Evolutionary conservation across 192 early-diverging fungal species (phyloP).

Genomic region (Rhizophagus prolifer): DNA sequence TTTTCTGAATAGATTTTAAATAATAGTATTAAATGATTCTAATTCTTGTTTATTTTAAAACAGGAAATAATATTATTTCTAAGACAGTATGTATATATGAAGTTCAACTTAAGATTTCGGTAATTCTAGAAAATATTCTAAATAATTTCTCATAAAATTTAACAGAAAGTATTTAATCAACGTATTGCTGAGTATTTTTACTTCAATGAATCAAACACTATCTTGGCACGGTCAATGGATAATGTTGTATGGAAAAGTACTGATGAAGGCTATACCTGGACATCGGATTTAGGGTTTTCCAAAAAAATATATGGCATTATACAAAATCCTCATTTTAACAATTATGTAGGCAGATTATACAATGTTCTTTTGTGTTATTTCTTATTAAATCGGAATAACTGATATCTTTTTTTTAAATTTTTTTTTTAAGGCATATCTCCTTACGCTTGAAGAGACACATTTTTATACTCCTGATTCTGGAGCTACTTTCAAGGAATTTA

Average conservation of each 20-base stretch:
- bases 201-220: slow-evolving; percentile 40
- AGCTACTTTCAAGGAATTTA: slow-evolving; percentile 53
- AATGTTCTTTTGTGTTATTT: background rate
- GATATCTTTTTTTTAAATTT: slow-evolving; percentile 2
- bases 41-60: background rate
- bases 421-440: slow-evolving; percentile 53
- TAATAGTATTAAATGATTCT: background rate
- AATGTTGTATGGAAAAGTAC: slow-evolving; percentile 54
- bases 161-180: slow-evolving; percentile 29
- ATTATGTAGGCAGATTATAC: slow-evolving; percentile 30
- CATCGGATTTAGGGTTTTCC: background rate
- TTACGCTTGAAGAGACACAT: slow-evolving; percentile 48
- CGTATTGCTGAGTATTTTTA: slow-evolving; percentile 43
- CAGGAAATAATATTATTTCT: background rate
- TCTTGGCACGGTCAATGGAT: slow-evolving; percentile 53
- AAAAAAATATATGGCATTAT: slow-evolving; percentile 49
- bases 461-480: slow-evolving; percentile 64
- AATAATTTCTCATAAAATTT: background rate
- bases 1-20: background rate
- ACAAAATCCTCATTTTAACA: slow-evolving; percentile 61
- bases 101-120: too few relatives aligned
- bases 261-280: slow-evolving; percentile 67
- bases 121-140: background rate
- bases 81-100: background rate
- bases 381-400: background rate